Conservation (phyloP, 2,329 filamentous ascomycete species). For the Neonectria coccinea region DNA sequence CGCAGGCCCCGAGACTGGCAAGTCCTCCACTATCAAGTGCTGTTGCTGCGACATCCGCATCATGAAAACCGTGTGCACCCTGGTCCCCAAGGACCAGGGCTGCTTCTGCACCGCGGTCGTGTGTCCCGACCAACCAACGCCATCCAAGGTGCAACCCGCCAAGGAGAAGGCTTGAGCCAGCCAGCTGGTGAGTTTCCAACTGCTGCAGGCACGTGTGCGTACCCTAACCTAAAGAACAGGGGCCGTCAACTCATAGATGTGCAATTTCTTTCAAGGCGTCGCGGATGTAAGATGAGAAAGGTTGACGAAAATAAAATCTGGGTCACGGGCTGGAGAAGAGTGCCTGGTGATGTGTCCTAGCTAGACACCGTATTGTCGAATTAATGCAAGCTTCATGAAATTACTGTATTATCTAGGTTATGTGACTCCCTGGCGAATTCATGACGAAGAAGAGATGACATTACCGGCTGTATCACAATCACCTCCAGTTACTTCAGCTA, state of each 20-base stretch:
- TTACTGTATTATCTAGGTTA: not conserved
- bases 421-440: not conserved
- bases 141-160: not conserved
- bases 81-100: not conserved
- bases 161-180: not conserved
- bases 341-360: not conserved
- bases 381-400: not conserved
- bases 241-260: not conserved
- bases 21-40: constrained; percentile 1
- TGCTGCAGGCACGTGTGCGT: not conserved
- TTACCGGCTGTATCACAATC: not conserved
- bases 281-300: not conserved
- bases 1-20: not conserved
- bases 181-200: not conserved
- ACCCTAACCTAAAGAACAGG: not conserved
- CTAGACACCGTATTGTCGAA: not conserved
- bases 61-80: constrained; percentile 17
- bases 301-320: not conserved
- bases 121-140: constrained; percentile 2
- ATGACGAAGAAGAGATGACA: not conserved
- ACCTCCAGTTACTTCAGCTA: not conserved
- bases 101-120: constrained; percentile 23
- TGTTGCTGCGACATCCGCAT: constrained; percentile 31
- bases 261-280: not conserved
- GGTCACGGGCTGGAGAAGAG: not conserved